These are phyloP conservation scores for Gynandropsis gynandra DNA, from an alignment of 345 rosid genomes.

Conservation along the genomic window DNA sequence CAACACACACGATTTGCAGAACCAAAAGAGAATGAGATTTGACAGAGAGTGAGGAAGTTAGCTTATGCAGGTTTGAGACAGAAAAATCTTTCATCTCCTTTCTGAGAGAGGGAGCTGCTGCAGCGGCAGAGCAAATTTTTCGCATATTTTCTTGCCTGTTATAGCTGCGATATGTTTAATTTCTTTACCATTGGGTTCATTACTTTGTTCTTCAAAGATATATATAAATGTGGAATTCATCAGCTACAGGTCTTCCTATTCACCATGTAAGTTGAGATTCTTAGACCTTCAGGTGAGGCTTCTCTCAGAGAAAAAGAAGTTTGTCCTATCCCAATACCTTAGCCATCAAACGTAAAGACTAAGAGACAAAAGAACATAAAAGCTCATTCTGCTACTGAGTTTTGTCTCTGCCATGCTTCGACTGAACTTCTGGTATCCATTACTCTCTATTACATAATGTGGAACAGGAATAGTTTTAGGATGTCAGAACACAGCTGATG, in stretches of 20 bases:
- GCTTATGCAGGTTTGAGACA: no score
- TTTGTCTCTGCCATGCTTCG: no score
- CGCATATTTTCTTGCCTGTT: slow-evolving; percentile 13
- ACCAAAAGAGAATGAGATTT: slow-evolving; percentile 80
- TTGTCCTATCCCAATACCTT: no score
- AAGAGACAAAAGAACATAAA: no score
- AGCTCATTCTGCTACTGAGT: neutral
- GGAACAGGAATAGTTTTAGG: slow-evolving; percentile 22
- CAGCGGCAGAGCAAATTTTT: slow-evolving; percentile 22
- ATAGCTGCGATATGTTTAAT: slow-evolving; percentile 23
- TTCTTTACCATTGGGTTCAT: slow-evolving; percentile 8
- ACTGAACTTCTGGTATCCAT: no score
- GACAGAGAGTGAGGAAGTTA: slow-evolving; percentile 80
- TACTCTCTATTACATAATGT: slow-evolving; percentile 6
- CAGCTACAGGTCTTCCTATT: neutral
- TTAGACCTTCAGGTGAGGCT: neutral
- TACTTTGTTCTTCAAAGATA: neutral
- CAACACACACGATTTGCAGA: slow-evolving; percentile 46
- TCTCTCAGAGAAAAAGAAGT: no score
- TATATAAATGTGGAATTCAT: slow-evolving; percentile 14
- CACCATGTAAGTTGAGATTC: neutral
- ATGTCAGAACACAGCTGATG: slow-evolving; percentile 20
- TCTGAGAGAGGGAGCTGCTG: slow-evolving; percentile 14
- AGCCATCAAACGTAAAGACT: no score
- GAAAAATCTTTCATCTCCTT: slow-evolving; percentile 14